These are phyloP conservation scores for Eimeria sp. DNA, from an alignment of 169 alveolate species.

Conservation along the genomic window DNA sequence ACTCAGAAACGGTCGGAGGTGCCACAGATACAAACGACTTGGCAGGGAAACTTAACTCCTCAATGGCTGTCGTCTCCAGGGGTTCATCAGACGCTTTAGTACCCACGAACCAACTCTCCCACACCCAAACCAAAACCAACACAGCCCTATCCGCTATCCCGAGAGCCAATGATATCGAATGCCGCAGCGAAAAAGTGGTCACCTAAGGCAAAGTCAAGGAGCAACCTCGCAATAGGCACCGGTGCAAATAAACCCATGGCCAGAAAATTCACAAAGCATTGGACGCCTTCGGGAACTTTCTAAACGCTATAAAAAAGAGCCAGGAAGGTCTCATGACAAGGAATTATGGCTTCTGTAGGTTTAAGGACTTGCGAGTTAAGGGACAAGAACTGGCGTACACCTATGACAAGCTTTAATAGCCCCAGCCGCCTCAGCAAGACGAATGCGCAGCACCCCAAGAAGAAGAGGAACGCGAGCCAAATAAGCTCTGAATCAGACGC, in stretches of 20 bases:
- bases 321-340: neutral
- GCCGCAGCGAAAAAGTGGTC: conserved; percentile 37
- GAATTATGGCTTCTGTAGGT: neutral
- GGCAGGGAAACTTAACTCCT: neutral
- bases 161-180: conserved; percentile 30
- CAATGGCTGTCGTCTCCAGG: neutral
- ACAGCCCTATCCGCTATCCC: conserved; percentile 20
- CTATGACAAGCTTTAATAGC: conserved; percentile 31
- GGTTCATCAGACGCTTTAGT: neutral
- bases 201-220: conserved; percentile 8
- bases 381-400: conserved; percentile 8
- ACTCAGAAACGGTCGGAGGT: conserved; percentile 11
- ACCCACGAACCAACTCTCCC: conserved; percentile 37
- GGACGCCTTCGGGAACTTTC: neutral
- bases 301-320: neutral
- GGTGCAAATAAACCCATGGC: neutral
- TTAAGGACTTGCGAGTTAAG: neutral
- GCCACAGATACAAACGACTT: neutral
- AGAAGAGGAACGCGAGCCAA: conserved; percentile 85
- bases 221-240: neutral
- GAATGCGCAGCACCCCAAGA: conserved; percentile 85
- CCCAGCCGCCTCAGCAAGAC: conserved; percentile 82
- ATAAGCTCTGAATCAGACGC: conserved; percentile 83
- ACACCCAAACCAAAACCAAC: neutral
- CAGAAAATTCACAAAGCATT: too few species aligned